Conservation (phyloP, 2,329 filamentous ascomycete genomes). For the Gaeumannomyces sp. region DNA sequence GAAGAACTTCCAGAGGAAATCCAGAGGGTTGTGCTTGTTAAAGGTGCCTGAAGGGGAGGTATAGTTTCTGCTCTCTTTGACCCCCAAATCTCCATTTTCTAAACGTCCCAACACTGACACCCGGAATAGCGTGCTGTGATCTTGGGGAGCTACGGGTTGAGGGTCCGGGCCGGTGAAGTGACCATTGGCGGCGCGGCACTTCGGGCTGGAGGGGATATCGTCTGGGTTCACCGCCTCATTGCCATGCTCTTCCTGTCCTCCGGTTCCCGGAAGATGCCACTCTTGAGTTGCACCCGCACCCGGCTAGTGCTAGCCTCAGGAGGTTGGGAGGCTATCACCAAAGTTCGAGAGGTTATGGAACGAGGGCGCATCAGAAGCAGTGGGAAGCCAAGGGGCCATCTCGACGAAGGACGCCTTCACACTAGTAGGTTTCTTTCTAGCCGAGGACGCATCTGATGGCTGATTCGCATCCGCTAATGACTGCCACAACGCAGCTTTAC, state of each 20-base stretch:
- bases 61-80: constrained; percentile 11
- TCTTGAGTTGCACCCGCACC: constrained; percentile 51
- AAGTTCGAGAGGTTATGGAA: constrained; percentile 64
- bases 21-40: constrained; percentile 34
- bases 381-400: background rate
- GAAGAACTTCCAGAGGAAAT: constrained; percentile 34
- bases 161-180: constrained; percentile 54
- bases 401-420: constrained; percentile 11
- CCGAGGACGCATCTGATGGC: background rate
- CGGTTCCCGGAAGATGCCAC: constrained; percentile 42
- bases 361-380: constrained; percentile 22
- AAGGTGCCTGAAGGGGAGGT: constrained; percentile 45
- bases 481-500: constrained; percentile 37
- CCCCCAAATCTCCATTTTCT: background rate
- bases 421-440: constrained; percentile 8
- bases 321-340: constrained; percentile 55
- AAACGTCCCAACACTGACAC: constrained; percentile 12
- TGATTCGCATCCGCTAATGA: background rate
- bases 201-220: constrained; percentile 32
- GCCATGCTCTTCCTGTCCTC: constrained; percentile 64
- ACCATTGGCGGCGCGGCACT: constrained; percentile 61
- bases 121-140: constrained; percentile 49
- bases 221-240: constrained; percentile 59
- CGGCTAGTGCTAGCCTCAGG: constrained; percentile 40
- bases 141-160: constrained; percentile 63